These are phyloP conservation scores for Puccinia triticina DNA, from an alignment of 1,284 basidiomycete genomes.

Conservation along the genomic window DNA sequence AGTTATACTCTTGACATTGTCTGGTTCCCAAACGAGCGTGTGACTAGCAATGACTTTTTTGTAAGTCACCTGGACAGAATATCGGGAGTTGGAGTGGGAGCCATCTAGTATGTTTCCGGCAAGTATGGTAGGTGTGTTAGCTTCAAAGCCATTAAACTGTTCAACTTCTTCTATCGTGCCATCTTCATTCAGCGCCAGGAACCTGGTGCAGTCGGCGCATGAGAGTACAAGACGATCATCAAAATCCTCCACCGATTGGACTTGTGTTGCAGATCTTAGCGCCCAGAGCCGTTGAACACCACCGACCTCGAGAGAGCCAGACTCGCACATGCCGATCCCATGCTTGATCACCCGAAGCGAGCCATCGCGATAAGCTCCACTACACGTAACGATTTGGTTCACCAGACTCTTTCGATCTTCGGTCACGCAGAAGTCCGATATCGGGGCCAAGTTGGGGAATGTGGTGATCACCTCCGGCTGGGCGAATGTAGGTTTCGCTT, in stretches of 20 bases:
- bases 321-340: slow-evolving; percentile 16
- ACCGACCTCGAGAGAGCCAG: slow-evolving; percentile 17
- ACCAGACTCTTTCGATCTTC: slow-evolving; percentile 7
- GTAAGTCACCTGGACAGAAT: slow-evolving; percentile 32
- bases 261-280: slow-evolving; percentile 12
- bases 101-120: slow-evolving; percentile 1
- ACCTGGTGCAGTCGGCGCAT: slow-evolving; percentile 19
- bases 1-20: not conserved
- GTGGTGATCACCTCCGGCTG: slow-evolving; percentile 20
- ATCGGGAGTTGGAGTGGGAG: not conserved
- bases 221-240: slow-evolving; percentile 25
- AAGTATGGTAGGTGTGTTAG: slow-evolving; percentile 31
- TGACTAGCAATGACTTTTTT: slow-evolving; percentile 32
- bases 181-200: slow-evolving; percentile 31
- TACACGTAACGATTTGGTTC: slow-evolving; percentile 43
- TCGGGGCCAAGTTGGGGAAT: slow-evolving; percentile 40
- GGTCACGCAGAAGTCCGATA: slow-evolving; percentile 27
- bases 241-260: slow-evolving; percentile 23
- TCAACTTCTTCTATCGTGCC: slow-evolving; percentile 30
- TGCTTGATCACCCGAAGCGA: slow-evolving; percentile 36
- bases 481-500: not conserved
- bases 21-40: slow-evolving; percentile 19
- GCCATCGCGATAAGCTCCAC: slow-evolving; percentile 46
- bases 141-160: slow-evolving; percentile 22
- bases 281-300: slow-evolving; percentile 38